Evolutionary conservation across 768 basidiomycete species (phyloP).

Genomic region (Amyloporia xantha): DNA sequence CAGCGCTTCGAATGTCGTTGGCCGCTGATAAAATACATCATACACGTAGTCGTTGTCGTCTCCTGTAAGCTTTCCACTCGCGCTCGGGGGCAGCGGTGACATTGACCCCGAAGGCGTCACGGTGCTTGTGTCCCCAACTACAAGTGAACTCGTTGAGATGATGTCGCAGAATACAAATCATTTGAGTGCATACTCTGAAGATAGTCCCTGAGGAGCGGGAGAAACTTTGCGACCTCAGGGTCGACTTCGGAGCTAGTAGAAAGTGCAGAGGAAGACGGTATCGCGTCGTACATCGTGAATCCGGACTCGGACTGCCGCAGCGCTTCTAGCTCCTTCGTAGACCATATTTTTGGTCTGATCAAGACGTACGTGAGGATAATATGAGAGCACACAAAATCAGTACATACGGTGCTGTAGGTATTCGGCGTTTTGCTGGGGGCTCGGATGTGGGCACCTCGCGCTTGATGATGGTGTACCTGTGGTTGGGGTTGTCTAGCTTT

Average conservation of each 20-base stretch:
- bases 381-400: neutral
- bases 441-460: slow-evolving; percentile 3
- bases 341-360: slow-evolving; percentile 48
- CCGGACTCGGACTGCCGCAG: slow-evolving; percentile 26
- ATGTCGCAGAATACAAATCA: neutral
- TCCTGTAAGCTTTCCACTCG: neutral
- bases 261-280: slow-evolving; percentile 28
- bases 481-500: slow-evolving; percentile 5
- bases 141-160: neutral
- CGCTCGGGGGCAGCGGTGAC: slow-evolving; percentile 4
- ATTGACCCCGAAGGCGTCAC: neutral
- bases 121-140: neutral
- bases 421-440: slow-evolving; percentile 1
- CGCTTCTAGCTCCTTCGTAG: slow-evolving; percentile 40
- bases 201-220: slow-evolving; percentile 74
- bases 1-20: slow-evolving; percentile 53
- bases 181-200: slow-evolving; percentile 45
- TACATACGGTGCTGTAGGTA: slow-evolving; percentile 22
- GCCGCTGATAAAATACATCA: slow-evolving; percentile 77
- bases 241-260: slow-evolving; percentile 26
- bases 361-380: neutral
- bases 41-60: slow-evolving; percentile 66
- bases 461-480: slow-evolving; percentile 20
- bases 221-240: slow-evolving; percentile 68
- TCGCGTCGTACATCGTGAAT: slow-evolving; percentile 67